Evolutionary conservation across 148 eudicot species (phyloP).

Genomic region (Diospyros lotus): DNA sequence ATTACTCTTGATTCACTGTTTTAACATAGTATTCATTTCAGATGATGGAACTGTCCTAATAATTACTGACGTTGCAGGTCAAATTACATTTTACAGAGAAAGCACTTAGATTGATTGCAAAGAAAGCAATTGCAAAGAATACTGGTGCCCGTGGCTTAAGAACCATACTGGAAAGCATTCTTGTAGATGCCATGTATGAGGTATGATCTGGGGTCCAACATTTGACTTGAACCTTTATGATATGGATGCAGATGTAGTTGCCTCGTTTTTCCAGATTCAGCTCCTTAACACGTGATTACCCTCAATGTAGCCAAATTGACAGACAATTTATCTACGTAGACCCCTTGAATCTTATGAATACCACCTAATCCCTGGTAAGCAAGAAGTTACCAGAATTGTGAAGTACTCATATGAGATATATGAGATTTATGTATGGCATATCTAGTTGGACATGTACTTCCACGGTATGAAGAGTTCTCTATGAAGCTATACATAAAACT

Average conservation of each 20-base stretch:
- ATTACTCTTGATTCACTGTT: no score
- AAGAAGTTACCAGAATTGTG: no score
- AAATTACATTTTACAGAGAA: constrained; percentile 47
- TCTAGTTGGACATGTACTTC: no score
- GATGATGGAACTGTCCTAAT: neutral
- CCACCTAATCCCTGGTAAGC: neutral
- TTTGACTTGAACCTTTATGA: neutral
- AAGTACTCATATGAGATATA: no score
- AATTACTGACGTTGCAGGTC: constrained; percentile 29
- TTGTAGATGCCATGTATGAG: constrained; percentile 71
- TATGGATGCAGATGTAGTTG: constrained; percentile 7
- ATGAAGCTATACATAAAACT: no score
- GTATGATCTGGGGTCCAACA: constrained; percentile 20
- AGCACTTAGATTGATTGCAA: constrained; percentile 53
- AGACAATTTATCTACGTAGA: neutral
- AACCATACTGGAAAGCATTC: constrained; percentile 50
- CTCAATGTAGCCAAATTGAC: neutral
- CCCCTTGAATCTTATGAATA: neutral
- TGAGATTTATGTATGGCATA: no score
- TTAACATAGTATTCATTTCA: neutral
- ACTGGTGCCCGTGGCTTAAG: constrained; percentile 73
- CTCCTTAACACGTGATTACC: constrained; percentile 1
- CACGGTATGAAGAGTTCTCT: no score
- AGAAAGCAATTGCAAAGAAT: constrained; percentile 54
- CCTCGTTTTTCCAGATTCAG: neutral